Percentiles rank a stretch among this genome's conserved stretches.
These are phyloP conservation scores for Lunularia cruciata DNA, from an alignment of 225 moss, liverwort and hornwort genomes.

Conservation along the genomic window DNA sequence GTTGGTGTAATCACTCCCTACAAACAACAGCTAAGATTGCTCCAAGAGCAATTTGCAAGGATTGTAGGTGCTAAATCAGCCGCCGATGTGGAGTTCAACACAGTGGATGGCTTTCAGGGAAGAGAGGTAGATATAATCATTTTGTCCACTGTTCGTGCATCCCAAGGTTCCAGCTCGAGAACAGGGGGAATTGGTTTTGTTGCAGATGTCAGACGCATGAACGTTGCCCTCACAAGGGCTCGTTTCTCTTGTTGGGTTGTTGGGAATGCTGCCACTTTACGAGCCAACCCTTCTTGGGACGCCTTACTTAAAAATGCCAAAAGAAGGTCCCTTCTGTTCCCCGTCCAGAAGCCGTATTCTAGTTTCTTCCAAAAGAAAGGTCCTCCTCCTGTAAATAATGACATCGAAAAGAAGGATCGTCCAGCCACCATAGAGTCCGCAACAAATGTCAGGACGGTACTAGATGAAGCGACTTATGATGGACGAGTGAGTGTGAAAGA, in stretches of 20 bases:
- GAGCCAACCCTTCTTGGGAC: conserved; percentile 65
- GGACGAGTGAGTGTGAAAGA: neutral
- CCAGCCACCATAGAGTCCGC: too few relatives aligned
- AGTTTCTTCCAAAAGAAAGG: conserved; percentile 31
- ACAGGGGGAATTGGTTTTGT: conserved; percentile 79
- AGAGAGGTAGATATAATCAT: conserved; percentile 92
- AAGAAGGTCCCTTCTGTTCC: conserved; percentile 44
- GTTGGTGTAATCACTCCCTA: conserved; percentile 86
- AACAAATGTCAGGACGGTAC: neutral
- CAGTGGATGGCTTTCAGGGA: conserved; percentile 97
- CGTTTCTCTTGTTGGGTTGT: conserved; percentile 92
- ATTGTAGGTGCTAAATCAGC: conserved; percentile 51
- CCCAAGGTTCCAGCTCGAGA: conserved; percentile 32
- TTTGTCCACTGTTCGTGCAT: conserved; percentile 87
- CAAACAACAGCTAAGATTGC: conserved; percentile 78
- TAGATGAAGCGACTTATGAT: conserved; percentile 1
- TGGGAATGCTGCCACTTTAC: conserved; percentile 74
- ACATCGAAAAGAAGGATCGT: neutral
- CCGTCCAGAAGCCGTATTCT: conserved; percentile 56
- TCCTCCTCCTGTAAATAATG: neutral
- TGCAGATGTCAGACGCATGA: conserved; percentile 92
- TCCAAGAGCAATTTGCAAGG: conserved; percentile 67
- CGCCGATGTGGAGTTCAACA: conserved; percentile 86
- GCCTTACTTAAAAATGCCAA: conserved; percentile 72
- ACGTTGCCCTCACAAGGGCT: conserved; percentile 95